phyloP scores from a whole-genome alignment of 2,329 filamentous ascomycete species.

The Cladophialophora carrionii region DNA sequence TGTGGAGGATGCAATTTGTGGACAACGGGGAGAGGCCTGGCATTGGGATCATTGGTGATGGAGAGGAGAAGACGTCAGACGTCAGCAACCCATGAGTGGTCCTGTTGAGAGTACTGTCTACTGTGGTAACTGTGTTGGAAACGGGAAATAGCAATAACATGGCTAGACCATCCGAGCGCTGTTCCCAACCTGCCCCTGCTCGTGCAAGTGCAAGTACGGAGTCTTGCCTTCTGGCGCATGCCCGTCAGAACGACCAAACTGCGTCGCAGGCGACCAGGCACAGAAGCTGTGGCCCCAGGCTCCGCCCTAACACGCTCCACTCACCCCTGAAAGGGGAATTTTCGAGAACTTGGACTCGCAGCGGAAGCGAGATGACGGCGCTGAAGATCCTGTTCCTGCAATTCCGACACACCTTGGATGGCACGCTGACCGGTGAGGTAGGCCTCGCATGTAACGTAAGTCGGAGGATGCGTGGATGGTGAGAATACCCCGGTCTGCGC shows the following conservation, averaged over 20 bases:
- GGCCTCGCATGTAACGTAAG: slow-evolving; percentile 18
- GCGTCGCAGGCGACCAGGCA: background rate
- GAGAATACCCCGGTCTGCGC: background rate
- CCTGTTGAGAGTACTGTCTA: slow-evolving; percentile 4
- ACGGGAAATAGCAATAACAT: slow-evolving; percentile 14
- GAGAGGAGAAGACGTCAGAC: background rate
- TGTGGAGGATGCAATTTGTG: slow-evolving; percentile 29
- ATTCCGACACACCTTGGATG: slow-evolving; percentile 3
- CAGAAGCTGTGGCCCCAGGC: background rate
- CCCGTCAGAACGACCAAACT: background rate
- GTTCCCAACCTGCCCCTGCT: background rate
- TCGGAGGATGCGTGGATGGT: slow-evolving; percentile 13
- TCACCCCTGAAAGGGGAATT: slow-evolving; percentile 4
- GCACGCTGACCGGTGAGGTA: slow-evolving; percentile 21
- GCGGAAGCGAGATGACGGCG: slow-evolving; percentile 16
- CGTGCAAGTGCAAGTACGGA: background rate
- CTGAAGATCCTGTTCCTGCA: slow-evolving; percentile 16
- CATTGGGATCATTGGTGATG: background rate
- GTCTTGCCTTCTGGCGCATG: background rate
- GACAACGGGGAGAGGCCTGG: slow-evolving; percentile 5
- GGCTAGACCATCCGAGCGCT: background rate
- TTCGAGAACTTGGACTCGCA: slow-evolving; percentile 14
- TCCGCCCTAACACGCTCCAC: background rate
- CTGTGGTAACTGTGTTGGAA: slow-evolving; percentile 24
- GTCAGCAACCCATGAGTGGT: background rate